Evolutionary conservation across 257 asterid species (phyloP), one percentile per base, ranked within the genome.

Genomic region (Linderniella brevidens): DNA sequence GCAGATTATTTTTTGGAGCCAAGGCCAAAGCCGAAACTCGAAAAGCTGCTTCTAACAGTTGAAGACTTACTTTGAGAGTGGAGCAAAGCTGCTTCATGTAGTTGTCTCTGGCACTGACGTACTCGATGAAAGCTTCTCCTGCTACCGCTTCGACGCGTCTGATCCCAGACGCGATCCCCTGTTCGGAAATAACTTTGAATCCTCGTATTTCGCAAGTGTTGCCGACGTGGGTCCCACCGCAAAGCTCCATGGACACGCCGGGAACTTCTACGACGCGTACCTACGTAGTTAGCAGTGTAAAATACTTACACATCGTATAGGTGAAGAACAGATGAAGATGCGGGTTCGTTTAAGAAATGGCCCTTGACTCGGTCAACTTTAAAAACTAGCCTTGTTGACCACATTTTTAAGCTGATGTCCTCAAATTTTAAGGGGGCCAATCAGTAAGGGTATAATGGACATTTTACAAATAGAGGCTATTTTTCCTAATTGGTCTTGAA

Each of bases 211-310:
- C 95, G 59, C 67, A 59, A 38, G 97, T 87, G 50, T 62, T 77
- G 55, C 58, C 52, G 41, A 83, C 97, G 35, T 87, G 97, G 58
- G 95, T 87, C 25, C 97, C 97, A 52, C 97, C 97, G 54, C 97
- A 87, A 37, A 87, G 75, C 59, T 87, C 97, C 85, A 87, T 74
- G 12, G 97, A 87, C 47, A 87, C 90, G 49, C 93, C 90, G 15
- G 97, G 97, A 56, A 87, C 92, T 63, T 87, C 97, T 5, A 87
- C 95, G 13, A 87, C 97, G 3, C 97, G 93, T 12, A 86, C 97
- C 97, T 85, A 48, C 17, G 48, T 15, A 3, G 50, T 51, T 51
- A 55, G 50, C 40, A 56, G 37, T 13, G 15, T 48, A 44, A 9
- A n/a, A n/a, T n/a, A 50, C 40, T 1, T 25, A n/a, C 12, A 35